These are phyloP conservation scores for Euphorbia celastroides DNA, from an alignment of 441 rosid species.

Conservation along the genomic window DNA sequence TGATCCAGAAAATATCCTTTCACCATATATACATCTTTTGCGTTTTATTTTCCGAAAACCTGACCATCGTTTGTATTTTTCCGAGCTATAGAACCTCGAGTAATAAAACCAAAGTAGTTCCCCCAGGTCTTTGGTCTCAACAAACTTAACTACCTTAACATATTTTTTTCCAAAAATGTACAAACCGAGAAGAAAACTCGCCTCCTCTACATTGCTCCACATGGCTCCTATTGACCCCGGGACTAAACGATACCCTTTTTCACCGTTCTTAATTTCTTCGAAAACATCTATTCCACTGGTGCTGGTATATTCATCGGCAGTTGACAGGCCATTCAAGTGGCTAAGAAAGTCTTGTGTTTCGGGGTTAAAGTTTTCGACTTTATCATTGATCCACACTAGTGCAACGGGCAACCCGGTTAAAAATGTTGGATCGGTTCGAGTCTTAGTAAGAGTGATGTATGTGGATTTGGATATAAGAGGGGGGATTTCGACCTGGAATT, in stretches of 20 bases:
- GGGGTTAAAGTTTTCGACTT: conserved; percentile 14
- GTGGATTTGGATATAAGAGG: conserved; percentile 24
- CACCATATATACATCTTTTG: conserved; percentile 38
- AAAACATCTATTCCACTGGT: conserved; percentile 23
- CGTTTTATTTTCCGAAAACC: conserved; percentile 41
- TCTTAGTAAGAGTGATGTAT: conserved; percentile 8
- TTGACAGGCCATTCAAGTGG: too few relatives aligned
- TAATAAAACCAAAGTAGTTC: conserved; percentile 46
- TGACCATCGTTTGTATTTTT: conserved; percentile 47
- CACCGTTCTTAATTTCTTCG: conserved; percentile 28
- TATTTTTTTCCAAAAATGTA: conserved; percentile 55
- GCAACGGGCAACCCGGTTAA: conserved; percentile 38
- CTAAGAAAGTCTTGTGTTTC: too few relatives aligned
- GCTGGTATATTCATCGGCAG: too few relatives aligned
- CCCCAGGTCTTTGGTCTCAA: conserved; percentile 39
- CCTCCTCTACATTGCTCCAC: conserved; percentile 49
- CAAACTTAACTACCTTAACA: conserved; percentile 42
- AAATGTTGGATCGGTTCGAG: conserved; percentile 14
- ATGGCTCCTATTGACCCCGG: conserved; percentile 47
- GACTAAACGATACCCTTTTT: conserved; percentile 36
- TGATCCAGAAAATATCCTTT: conserved; percentile 51
- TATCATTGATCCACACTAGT: conserved; percentile 38
- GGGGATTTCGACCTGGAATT: conserved; percentile 48
- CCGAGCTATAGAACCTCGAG: conserved; percentile 52
- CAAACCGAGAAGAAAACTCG: conserved; percentile 59